Conservation (phyloP, 306 rosid genomes). For the Rosa persica region DNA sequence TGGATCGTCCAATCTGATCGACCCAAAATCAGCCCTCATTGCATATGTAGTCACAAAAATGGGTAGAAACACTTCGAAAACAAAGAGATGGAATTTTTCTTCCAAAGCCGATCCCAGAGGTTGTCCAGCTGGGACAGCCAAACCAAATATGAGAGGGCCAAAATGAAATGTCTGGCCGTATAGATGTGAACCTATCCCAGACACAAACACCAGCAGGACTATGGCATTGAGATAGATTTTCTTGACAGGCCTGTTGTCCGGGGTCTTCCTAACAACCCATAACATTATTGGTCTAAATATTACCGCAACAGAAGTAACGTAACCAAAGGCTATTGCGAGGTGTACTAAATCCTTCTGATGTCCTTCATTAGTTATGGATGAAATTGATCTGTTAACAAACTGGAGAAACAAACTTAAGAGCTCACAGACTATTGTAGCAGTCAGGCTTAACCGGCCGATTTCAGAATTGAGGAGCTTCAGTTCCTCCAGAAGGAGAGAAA, state of each 20-base stretch:
- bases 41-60: conserved; percentile 42
- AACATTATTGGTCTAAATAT: conserved; percentile 43
- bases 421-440: conserved; percentile 49
- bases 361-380: neutral
- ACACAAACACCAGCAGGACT: conserved; percentile 26
- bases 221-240: conserved; percentile 24
- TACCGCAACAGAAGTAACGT: neutral
- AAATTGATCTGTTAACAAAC: neutral
- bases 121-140: conserved; percentile 66
- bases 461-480: conserved; percentile 49
- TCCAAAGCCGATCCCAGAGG: conserved; percentile 61
- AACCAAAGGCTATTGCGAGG: neutral
- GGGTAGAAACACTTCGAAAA: conserved; percentile 44
- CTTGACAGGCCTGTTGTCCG: conserved; percentile 53
- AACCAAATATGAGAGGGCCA: conserved; percentile 60
- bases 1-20: neutral
- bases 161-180: conserved; percentile 29
- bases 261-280: conserved; percentile 48
- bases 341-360: neutral
- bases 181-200: conserved; percentile 17
- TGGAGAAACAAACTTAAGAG: neutral
- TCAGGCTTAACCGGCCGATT: conserved; percentile 42
- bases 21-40: conserved; percentile 41
- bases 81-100: conserved; percentile 40
- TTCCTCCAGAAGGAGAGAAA: conserved; percentile 31